Evolutionary conservation across 371 early-diverging fungal species (phyloP), one percentile per base, ranked within the genome.

Genomic region (Mortierella sp.): DNA sequence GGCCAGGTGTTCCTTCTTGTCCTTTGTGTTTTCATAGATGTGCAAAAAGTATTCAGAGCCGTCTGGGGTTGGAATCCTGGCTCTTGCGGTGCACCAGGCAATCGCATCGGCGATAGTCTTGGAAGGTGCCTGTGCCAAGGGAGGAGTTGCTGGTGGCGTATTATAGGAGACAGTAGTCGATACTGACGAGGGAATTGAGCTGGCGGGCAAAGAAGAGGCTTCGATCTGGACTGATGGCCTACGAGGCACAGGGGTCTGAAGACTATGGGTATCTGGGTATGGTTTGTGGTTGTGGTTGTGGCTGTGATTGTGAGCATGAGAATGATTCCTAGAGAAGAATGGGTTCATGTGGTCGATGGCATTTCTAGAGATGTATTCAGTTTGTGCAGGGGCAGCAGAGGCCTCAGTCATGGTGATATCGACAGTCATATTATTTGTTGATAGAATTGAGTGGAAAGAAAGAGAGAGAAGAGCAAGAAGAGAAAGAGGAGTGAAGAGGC

Each of bases 1-100:
- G 5, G 97, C 98, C 80, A 98, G 68, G 75, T 98, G 97, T 72
- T 98, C 96, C 81, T 96, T 96, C 70, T 86, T 84, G 77, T 98
- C 97, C 72, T 88, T 87, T 70, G 89, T 87, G 81, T 97, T 97
- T 62, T 91, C 90, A 84, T 96, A 98, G 45, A 96, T 85, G 68
- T 95, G 93, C 61, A 97, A 79, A 70, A 91, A 92, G 87, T 94
- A 95, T 71, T 95, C 93, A 43, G 95, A 96, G 37, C 93, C 92
- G 70, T 92, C 91, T 18, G 91, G 89, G 16, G 93, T 94, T 3
- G 97, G 97, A 66, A 97, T 95, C 32, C 97, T 91, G 1, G 97
- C 95, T 24, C 95, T 69, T 32, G 81, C 81, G 11, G 81, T 72
- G 55, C 81, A 81, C 81, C 81, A 81, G 1, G 81, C 81, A 35